Percentiles rank a stretch among this genome's conserved stretches.
phyloP scores from a whole-genome alignment of 73 alveolate species.

The Diophrys sp. region DNA sequence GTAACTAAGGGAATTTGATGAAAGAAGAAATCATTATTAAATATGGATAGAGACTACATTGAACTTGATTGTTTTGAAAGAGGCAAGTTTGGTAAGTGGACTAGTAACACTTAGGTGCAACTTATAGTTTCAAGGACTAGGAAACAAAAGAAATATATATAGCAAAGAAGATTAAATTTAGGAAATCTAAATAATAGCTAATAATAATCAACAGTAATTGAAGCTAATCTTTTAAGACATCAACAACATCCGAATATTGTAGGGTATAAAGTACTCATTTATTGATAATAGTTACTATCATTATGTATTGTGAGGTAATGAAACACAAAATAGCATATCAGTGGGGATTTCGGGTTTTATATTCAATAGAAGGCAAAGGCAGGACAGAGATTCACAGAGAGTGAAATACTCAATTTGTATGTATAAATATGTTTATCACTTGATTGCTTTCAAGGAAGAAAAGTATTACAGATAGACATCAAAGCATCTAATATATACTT shows the following conservation, averaged over 20 bases:
- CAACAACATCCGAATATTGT: slow-evolving; percentile 91
- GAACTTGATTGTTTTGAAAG: not conserved
- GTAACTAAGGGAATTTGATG: too few relatives aligned
- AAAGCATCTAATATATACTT: slow-evolving; percentile 92
- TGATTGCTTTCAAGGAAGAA: slow-evolving; percentile 86
- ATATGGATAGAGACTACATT: not conserved
- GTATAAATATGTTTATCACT: slow-evolving; percentile 66
- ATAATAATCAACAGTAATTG: slow-evolving; percentile 64
- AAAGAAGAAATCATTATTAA: too few relatives aligned
- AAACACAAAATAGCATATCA: too few relatives aligned
- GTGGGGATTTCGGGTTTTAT: slow-evolving; percentile 69
- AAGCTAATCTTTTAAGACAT: slow-evolving; percentile 66
- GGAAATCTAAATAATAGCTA: slow-evolving; percentile 65
- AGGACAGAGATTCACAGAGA: slow-evolving; percentile 71
- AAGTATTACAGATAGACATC: slow-evolving; percentile 92
- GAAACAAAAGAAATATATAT: slow-evolving; percentile 37
- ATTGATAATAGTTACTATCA: slow-evolving; percentile 76
- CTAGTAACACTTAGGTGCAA: not conserved
- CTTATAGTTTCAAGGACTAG: slow-evolving; percentile 42
- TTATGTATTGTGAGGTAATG: slow-evolving; percentile 85
- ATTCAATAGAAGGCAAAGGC: slow-evolving; percentile 58
- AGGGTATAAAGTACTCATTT: slow-evolving; percentile 82
- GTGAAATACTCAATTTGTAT: slow-evolving; percentile 80
- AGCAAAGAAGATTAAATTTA: slow-evolving; percentile 66
- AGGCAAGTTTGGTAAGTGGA: slow-evolving; percentile 15